Evolutionary conservation across 306 rosid genomes (phyloP).

Genomic region (Biancaea sappan): DNA sequence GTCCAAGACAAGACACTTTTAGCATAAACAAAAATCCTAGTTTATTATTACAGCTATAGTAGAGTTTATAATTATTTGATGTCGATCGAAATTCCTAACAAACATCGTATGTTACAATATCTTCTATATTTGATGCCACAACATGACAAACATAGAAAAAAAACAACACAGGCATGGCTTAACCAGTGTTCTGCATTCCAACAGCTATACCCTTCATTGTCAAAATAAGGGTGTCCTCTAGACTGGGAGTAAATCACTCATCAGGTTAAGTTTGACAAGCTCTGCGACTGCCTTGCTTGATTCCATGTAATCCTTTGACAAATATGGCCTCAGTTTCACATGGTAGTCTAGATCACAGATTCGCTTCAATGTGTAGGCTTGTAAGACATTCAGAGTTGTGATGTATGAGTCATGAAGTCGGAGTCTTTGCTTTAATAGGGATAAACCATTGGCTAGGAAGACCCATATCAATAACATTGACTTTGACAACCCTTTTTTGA

Average conservation of each 20-base stretch:
- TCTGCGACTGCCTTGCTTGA: slow-evolving; percentile 89
- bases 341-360: slow-evolving; percentile 81
- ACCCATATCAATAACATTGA: too few species aligned
- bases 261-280: slow-evolving; percentile 87
- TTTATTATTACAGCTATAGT: slow-evolving; percentile 32
- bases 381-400: slow-evolving; percentile 87
- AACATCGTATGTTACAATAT: slow-evolving; percentile 15
- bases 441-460: too few species aligned
- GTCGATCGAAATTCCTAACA: slow-evolving; percentile 24
- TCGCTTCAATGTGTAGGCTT: slow-evolving; percentile 84
- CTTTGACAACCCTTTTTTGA: too few species aligned
- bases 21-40: slow-evolving; percentile 16
- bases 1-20: background rate
- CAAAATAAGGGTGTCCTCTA: slow-evolving; percentile 93
- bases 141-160: background rate
- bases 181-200: slow-evolving; percentile 99
- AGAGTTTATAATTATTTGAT: slow-evolving; percentile 16
- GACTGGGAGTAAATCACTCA: slow-evolving; percentile 92
- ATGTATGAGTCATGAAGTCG: slow-evolving; percentile 84
- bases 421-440: slow-evolving; percentile 95
- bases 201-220: slow-evolving; percentile 99
- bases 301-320: slow-evolving; percentile 78
- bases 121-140: slow-evolving; percentile 17
- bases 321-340: slow-evolving; percentile 70
- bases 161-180: slow-evolving; percentile 28